Base-by-base conservation (phyloP, 1,139 yeast genomes). In the Pichia norvegensis region DNA sequence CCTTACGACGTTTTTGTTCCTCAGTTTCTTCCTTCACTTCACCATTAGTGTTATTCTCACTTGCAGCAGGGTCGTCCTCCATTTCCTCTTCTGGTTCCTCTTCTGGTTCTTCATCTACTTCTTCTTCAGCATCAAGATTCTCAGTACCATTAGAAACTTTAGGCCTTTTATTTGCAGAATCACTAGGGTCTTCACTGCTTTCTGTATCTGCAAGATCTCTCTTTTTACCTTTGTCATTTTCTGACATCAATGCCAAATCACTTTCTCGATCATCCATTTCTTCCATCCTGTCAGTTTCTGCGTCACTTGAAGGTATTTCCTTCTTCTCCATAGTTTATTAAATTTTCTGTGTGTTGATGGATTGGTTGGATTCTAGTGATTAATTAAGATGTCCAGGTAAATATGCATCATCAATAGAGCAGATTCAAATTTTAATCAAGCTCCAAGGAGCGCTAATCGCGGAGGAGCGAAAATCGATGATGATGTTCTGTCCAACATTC, bases 261-360 rank as follows among this genome's bases (percentile, higher is more conserved):
- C 69, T 64, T 29, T 60, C 61, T 41, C 49, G 51, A 19, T 61
- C 67, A 16, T 62, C 65, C 22, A 64, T 62, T 13, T 76, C 63
- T 56, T 79, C 86, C 82, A 83, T 78, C 53, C 75, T 78, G 58
- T 83, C 94, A 2, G 94, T 84, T 61, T 84, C 94, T 4, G 87
- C 90, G 60, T 84, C 92, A 7, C 87, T 79, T 53, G 70, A 70
- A 42, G 78, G 50, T 33, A 47, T 40, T 29, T 45, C 44, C 22
- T 38, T 42, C 11, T 39, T 25, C 19, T 43, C 29, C 22, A 17
- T 35, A 16, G 10, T 31, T 5, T 3, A 8, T 7, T 8, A 4
- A 31, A 3, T 16, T 8, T 25, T 8, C 11, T 31, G 35, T 31
- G 20, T 13, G 6, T 8, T 29, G 33, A 13, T 29, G 4, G 14